Conservation (phyloP, 1,139 yeast species). For the Taphrina confusa region DNA sequence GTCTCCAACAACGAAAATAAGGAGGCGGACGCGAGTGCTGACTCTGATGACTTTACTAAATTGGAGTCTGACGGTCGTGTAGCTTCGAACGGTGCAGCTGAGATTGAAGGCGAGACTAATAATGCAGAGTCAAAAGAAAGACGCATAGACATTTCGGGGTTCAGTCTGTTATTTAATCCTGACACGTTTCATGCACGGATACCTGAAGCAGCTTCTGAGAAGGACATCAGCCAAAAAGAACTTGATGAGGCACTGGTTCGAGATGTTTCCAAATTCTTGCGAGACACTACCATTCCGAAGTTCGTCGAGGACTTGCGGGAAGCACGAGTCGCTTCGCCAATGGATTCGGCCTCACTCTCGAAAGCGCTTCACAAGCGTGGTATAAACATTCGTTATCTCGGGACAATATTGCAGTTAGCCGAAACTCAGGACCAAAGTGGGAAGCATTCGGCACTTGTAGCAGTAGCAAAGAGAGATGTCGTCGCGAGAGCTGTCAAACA, state of each 20-base stretch:
- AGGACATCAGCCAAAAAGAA: conserved; percentile 46
- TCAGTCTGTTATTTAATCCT: conserved; percentile 67
- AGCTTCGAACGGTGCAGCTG: conserved; percentile 16
- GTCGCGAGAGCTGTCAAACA: conserved; percentile 79
- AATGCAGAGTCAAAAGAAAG: conserved; percentile 30
- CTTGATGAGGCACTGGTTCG: conserved; percentile 66
- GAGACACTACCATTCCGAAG: conserved; percentile 61
- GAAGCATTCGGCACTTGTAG: conserved; percentile 47
- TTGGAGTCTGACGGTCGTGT: conserved; percentile 21
- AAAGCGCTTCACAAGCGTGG: conserved; percentile 73
- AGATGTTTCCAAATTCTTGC: conserved; percentile 66
- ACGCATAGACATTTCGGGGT: conserved; percentile 38
- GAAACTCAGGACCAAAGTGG: conserved; percentile 44
- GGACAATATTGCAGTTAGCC: conserved; percentile 49
- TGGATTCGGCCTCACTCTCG: conserved; percentile 78
- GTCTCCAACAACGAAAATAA: conserved; percentile 32
- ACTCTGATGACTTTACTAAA: conserved; percentile 20
- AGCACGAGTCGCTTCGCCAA: conserved; percentile 62
- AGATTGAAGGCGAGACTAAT: conserved; percentile 39
- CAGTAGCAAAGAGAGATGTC: conserved; percentile 65
- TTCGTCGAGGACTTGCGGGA: conserved; percentile 59
- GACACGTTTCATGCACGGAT: conserved; percentile 62
- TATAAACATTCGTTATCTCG: conserved; percentile 86
- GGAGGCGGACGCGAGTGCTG: conserved; percentile 35
- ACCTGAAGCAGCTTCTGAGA: conserved; percentile 45